A percentile compares a stretch with the other conserved stretches of the same genome.
Evolutionary conservation across 1,139 yeast species (phyloP).

Genomic region (Spathaspora sp.): DNA sequence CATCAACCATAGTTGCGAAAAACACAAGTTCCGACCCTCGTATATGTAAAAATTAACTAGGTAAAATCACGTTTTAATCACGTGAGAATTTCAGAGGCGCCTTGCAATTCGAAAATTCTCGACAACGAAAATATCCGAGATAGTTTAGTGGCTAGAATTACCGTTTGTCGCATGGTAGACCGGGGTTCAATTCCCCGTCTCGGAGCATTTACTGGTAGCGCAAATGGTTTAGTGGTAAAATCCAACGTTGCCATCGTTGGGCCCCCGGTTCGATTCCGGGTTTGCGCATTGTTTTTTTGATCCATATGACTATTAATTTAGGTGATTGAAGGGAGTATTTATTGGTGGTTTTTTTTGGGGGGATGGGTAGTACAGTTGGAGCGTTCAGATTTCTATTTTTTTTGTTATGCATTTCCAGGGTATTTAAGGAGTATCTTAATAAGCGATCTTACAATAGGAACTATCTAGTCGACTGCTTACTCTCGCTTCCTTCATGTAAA

Average conservation of each 20-base stretch:
- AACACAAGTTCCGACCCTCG: too few relatives aligned
- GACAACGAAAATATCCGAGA: constrained; percentile 10
- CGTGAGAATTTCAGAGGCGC: neutral
- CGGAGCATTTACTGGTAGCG: constrained; percentile 22
- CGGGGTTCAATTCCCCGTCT: constrained; percentile 34
- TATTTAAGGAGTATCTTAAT: neutral
- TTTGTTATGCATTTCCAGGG: too few relatives aligned
- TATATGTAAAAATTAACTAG: too few relatives aligned
- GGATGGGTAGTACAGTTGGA: too few relatives aligned
- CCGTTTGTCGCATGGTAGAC: constrained; percentile 14
- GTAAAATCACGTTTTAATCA: neutral
- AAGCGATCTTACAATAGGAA: neutral
- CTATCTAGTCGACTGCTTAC: too few relatives aligned
- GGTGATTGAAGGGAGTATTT: too few relatives aligned
- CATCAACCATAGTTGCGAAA: too few relatives aligned
- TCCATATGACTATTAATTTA: too few relatives aligned
- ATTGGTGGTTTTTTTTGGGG: too few relatives aligned
- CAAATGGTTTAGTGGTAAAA: constrained; percentile 18
- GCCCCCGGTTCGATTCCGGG: constrained; percentile 20
- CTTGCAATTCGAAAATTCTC: neutral
- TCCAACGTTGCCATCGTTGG: constrained; percentile 20
- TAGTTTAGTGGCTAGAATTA: constrained; percentile 17
- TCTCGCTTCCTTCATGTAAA: too few relatives aligned
- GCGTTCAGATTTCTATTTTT: too few relatives aligned
- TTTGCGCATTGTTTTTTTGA: constrained; percentile 14